Evolutionary conservation across 495 filamentous ascomycete genomes (phyloP).

Genomic region (Friedmanniomyces endolithicus): DNA sequence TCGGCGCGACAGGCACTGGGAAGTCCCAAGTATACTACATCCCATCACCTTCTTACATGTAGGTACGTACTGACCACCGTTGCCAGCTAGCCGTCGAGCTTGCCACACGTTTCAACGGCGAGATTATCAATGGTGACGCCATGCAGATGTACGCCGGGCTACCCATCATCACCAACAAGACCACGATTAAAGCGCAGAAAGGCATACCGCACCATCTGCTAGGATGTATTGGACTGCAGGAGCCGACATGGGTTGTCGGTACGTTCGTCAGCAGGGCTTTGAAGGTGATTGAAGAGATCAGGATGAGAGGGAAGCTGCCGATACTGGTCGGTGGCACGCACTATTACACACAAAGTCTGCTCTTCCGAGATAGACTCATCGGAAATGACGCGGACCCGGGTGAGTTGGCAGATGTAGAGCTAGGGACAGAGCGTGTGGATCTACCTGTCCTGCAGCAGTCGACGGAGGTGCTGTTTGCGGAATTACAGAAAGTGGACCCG

Average conservation of each 20-base stretch:
- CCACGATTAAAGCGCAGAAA: slow-evolving; percentile 57
- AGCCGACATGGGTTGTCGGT: slow-evolving; percentile 68
- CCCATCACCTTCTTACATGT: neutral
- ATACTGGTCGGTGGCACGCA: slow-evolving; percentile 93
- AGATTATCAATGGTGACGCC: slow-evolving; percentile 97
- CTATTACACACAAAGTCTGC: slow-evolving; percentile 80
- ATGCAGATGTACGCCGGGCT: slow-evolving; percentile 95
- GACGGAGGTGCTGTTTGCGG: slow-evolving; percentile 56
- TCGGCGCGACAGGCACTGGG: slow-evolving; percentile 90
- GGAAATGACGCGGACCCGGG: slow-evolving; percentile 23
- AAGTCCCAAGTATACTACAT: slow-evolving; percentile 76
- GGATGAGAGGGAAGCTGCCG: slow-evolving; percentile 60
- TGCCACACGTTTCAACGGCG: slow-evolving; percentile 72
- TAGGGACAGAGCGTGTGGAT: slow-evolving; percentile 2
- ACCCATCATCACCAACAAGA: slow-evolving; percentile 92
- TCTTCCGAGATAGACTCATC: slow-evolving; percentile 62
- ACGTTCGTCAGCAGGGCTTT: slow-evolving; percentile 58
- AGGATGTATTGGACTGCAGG: slow-evolving; percentile 56
- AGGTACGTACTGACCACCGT: slow-evolving; percentile 23
- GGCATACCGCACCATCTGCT: slow-evolving; percentile 85
- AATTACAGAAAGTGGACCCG: slow-evolving; percentile 71
- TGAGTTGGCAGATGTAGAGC: slow-evolving; percentile 5
- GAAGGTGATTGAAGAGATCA: slow-evolving; percentile 63
- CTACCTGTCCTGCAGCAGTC: slow-evolving; percentile 49
- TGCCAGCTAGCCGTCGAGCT: slow-evolving; percentile 83